Evolutionary conservation across 768 basidiomycete genomes (phyloP), one percentile per base, ranked within the genome.

Genomic region (Leccinum arenicola): DNA sequence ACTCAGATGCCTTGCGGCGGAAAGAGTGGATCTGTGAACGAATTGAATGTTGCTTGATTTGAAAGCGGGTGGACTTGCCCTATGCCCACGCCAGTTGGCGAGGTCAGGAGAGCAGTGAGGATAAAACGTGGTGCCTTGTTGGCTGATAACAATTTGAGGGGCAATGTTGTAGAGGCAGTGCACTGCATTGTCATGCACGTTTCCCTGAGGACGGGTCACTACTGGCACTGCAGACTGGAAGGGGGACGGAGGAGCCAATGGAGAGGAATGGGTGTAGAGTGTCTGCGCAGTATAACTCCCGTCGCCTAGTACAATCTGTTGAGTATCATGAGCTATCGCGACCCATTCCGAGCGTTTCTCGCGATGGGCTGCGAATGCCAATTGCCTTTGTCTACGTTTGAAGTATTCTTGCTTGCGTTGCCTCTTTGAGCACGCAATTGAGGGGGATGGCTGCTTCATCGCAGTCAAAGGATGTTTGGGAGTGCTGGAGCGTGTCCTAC

Each of bases 71-170:
- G 54, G 14, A 3, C 10, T 47, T 47, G 55, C 60, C 60, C 63
- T 61, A 21, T 25, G 49, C 51, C 62, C 66, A 63, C 67, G 68
- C 77, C 77, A 78, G 40, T 62, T 63, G 50, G 77, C 77, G 45
- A 78, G 70, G 36, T 59, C 54, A 23, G 66, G 66, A 31, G 74
- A 75, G 52, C 64, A 75, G 61, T 78, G 77, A 12, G 76, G 75
- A 54, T 75, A 79, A 64, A 77, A 77, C 31, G 69, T 68, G 59
- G 78, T 77, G 40, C 70, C 70, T 58, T 78, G 75, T 14, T 66
- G 66, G 51, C 74, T 75, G 43, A 76, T 65, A 45, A 68, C 36
- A 48, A 79, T 71, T 60, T 75, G 70, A n/a, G 67, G 64, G 35
- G 69, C 66, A n/a, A 78, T 73, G 57, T 77, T 65, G 56, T 77